Conservation (phyloP, 352 stramenopile species). For the Salisapilia sapeloensis region DNA sequence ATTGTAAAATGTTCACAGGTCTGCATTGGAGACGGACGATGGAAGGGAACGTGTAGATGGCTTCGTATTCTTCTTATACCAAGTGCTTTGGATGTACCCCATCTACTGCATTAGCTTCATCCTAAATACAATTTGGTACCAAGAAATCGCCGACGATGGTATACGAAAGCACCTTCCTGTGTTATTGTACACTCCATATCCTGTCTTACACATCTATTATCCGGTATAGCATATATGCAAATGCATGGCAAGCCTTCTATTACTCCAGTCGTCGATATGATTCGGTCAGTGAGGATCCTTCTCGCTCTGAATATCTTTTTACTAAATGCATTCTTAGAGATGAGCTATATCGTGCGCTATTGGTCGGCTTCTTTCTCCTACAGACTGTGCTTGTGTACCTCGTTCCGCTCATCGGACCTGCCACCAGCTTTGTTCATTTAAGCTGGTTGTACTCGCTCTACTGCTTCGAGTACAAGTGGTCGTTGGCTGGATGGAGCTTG, state of each 20-base stretch:
- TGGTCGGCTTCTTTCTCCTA: slow-evolving; percentile 73
- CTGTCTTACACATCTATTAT: neutral
- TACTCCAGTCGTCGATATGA: slow-evolving; percentile 69
- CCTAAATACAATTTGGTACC: slow-evolving; percentile 84
- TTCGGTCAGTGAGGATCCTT: slow-evolving; percentile 25
- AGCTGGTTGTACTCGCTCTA: slow-evolving; percentile 84
- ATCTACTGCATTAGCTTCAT: slow-evolving; percentile 88
- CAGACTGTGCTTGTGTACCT: slow-evolving; percentile 76
- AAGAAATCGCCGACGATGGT: slow-evolving; percentile 82
- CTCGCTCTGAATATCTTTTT: neutral
- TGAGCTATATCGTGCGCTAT: slow-evolving; percentile 72
- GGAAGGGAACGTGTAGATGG: slow-evolving; percentile 61
- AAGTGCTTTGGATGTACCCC: slow-evolving; percentile 81
- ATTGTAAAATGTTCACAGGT: slow-evolving; percentile 10
- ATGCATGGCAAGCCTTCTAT: slow-evolving; percentile 63
- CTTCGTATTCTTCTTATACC: slow-evolving; percentile 75
- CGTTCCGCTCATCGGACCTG: slow-evolving; percentile 52
- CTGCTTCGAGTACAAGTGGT: slow-evolving; percentile 86
- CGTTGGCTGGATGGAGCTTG: slow-evolving; percentile 69
- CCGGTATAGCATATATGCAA: slow-evolving; percentile 64
- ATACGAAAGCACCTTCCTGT: slow-evolving; percentile 2
- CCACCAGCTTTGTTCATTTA: slow-evolving; percentile 67
- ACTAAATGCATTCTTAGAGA: slow-evolving; percentile 16
- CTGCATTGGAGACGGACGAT: slow-evolving; percentile 41
- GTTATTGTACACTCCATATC: slow-evolving; percentile 1